phyloP scores from a whole-genome alignment of 2,329 filamentous ascomycete genomes.

The Monilinia vaccinii-corymbosi region DNA sequence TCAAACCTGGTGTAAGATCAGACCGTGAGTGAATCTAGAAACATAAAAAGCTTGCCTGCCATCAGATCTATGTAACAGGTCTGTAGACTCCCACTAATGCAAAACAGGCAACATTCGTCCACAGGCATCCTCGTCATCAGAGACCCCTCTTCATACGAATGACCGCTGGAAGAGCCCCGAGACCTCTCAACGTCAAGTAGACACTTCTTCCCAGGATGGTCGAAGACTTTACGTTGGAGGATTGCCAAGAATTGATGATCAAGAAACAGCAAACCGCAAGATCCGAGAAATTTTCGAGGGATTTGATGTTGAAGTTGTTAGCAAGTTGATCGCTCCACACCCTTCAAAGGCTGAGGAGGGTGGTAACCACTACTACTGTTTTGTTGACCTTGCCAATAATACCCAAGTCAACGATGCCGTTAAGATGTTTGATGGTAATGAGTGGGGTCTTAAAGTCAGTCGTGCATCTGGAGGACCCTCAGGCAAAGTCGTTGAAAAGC shows the following conservation, averaged over 20 bases:
- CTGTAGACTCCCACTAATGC: not conserved
- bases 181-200: conserved; percentile 10
- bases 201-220: conserved; percentile 26
- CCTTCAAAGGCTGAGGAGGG: conserved; percentile 42
- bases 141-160: conserved; percentile 10
- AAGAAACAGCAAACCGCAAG: conserved; percentile 38
- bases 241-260: conserved; percentile 39
- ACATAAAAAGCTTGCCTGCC: not conserved
- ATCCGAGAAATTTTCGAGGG: conserved; percentile 39
- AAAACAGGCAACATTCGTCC: conserved; percentile 1
- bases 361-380: conserved; percentile 54
- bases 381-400: conserved; percentile 50
- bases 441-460: conserved; percentile 19
- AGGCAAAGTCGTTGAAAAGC: conserved; percentile 27
- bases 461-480: conserved; percentile 13
- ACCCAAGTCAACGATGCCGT: conserved; percentile 47
- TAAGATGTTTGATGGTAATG: conserved; percentile 29
- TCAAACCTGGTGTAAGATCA: conserved; percentile 48
- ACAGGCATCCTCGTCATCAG: not conserved
- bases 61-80: not conserved
- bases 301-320: conserved; percentile 35
- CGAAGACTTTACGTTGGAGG: conserved; percentile 43
- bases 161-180: conserved; percentile 23
- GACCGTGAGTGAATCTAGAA: conserved; percentile 13
- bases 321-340: conserved; percentile 44